phyloP scores from a whole-genome alignment of 768 basidiomycete genomes.

The Amanita muscaria region DNA sequence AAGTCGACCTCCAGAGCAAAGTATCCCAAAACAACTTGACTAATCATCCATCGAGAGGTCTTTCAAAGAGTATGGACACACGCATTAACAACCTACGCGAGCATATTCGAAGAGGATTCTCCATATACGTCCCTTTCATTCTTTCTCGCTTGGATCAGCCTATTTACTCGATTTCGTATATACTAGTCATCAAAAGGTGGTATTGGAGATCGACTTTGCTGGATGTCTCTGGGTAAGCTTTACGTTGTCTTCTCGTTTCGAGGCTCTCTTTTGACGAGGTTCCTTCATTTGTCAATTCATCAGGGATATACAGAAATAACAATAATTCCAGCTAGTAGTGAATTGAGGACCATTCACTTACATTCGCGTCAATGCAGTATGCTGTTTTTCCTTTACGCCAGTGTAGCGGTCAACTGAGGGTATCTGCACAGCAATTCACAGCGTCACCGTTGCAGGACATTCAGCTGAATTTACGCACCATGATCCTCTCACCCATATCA shows the following conservation, averaged over 20 bases:
- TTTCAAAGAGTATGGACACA: slow-evolving; percentile 33
- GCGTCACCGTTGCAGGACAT: slow-evolving; percentile 62
- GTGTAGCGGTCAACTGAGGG: neutral
- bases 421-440: slow-evolving; percentile 50
- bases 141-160: slow-evolving; percentile 7
- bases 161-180: slow-evolving; percentile 33
- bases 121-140: slow-evolving; percentile 65
- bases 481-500: slow-evolving; percentile 64
- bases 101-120: slow-evolving; percentile 74
- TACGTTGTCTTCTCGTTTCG: slow-evolving; percentile 2
- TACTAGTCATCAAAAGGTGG: slow-evolving; percentile 96
- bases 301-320: slow-evolving; percentile 94
- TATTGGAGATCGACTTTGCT: slow-evolving; percentile 87
- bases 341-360: slow-evolving; percentile 77
- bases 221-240: slow-evolving; percentile 72
- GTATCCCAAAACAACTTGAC: slow-evolving; percentile 18
- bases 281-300: slow-evolving; percentile 14
- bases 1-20: neutral
- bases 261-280: slow-evolving; percentile 2
- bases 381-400: slow-evolving; percentile 21
- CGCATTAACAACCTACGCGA: slow-evolving; percentile 64
- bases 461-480: slow-evolving; percentile 70
- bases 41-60: slow-evolving; percentile 19
- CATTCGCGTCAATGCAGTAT: slow-evolving; percentile 84
- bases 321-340: slow-evolving; percentile 68